Conservation (phyloP, 768 basidiomycete genomes). For the Hemileccinum rubropunctum region DNA sequence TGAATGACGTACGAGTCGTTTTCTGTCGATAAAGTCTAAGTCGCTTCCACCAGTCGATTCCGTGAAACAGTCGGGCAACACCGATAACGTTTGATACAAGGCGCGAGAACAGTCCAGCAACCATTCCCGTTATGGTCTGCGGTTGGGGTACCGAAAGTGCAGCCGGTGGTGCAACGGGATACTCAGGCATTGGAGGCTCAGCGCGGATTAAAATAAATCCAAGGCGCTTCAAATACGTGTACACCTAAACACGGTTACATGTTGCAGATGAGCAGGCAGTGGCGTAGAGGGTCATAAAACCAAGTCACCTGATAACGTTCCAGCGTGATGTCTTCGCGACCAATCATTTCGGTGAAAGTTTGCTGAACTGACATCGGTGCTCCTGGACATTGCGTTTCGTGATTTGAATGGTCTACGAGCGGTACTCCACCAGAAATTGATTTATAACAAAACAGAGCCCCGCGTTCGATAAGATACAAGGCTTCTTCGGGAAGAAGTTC, state of each 20-base stretch:
- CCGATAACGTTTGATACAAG: slow-evolving; percentile 5
- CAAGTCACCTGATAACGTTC: slow-evolving; percentile 80
- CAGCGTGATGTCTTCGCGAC: slow-evolving; percentile 68
- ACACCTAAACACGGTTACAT: slow-evolving; percentile 59
- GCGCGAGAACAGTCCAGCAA: slow-evolving; percentile 13
- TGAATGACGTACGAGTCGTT: slow-evolving; percentile 45
- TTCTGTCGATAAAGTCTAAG: slow-evolving; percentile 50
- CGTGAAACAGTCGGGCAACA: slow-evolving; percentile 2
- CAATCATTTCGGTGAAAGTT: slow-evolving; percentile 83
- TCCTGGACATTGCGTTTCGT: slow-evolving; percentile 47
- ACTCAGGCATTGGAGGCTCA: slow-evolving; percentile 51
- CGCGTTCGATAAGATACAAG: slow-evolving; percentile 89
- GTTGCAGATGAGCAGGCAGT: background rate
- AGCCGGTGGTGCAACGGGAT: slow-evolving; percentile 46
- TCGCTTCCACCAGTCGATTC: slow-evolving; percentile 65
- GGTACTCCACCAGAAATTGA: slow-evolving; percentile 34
- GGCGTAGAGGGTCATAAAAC: slow-evolving; percentile 7
- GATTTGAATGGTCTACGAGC: slow-evolving; percentile 2
- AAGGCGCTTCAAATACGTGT: slow-evolving; percentile 85
- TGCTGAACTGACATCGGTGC: slow-evolving; percentile 90
- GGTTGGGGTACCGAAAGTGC: slow-evolving; percentile 6
- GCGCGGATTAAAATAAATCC: slow-evolving; percentile 89
- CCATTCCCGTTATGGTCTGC: background rate
- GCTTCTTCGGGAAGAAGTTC: slow-evolving; percentile 95
- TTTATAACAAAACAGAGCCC: slow-evolving; percentile 83